Evolutionary conservation across 2,329 filamentous ascomycete genomes (phyloP).

Genomic region (Xylariaceae sp.): DNA sequence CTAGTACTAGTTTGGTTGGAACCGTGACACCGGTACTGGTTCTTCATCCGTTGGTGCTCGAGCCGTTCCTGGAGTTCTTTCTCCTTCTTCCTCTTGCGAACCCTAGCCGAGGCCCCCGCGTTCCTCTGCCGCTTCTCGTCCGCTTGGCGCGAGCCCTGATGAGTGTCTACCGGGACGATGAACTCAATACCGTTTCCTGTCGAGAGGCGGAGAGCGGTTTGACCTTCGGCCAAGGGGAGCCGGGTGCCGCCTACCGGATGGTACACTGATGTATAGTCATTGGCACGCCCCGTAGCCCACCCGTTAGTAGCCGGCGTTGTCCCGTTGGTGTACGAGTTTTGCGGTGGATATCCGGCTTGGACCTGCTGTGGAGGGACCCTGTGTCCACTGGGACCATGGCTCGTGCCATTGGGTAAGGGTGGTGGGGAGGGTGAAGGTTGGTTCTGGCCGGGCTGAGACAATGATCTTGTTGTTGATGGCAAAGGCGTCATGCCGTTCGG

Average conservation of each 20-base stretch:
- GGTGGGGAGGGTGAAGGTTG: no score
- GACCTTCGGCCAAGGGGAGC: conserved; percentile 26
- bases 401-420: no score
- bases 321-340: conserved; percentile 16
- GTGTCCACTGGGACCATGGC: no score
- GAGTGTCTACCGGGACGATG: conserved; percentile 67
- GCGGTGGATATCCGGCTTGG: conserved; percentile 11
- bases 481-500: conserved; percentile 21
- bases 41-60: conserved; percentile 61
- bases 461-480: no score
- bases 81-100: conserved; percentile 75
- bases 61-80: conserved; percentile 66
- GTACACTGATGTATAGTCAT: conserved; percentile 15
- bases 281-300: no score
- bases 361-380: no score
- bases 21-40: no score
- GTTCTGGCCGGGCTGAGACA: no score
- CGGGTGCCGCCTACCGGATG: conserved; percentile 15
- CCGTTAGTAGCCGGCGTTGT: conserved; percentile 16
- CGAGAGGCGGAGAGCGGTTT: conserved; percentile 22
- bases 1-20: no score
- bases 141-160: conserved; percentile 74
- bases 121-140: conserved; percentile 84
- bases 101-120: conserved; percentile 77
- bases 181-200: conserved; percentile 40